Evolutionary conservation across 768 basidiomycete genomes (phyloP), one percentile per base, ranked within the genome.

Genomic region (Phlebiopsis gigantea): DNA sequence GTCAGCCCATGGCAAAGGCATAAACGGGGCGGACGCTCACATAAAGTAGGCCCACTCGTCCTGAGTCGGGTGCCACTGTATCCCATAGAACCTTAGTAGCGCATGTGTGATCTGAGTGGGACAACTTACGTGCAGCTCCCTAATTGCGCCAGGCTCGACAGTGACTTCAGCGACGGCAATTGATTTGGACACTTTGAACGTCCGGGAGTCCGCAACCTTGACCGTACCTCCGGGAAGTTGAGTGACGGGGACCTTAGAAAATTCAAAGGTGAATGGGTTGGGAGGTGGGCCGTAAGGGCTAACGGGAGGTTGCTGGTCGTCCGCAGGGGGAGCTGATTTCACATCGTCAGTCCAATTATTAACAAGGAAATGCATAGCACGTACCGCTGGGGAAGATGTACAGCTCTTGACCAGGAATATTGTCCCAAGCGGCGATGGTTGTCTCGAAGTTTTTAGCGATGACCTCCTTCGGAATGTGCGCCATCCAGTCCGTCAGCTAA

Each of bases 121-220:
- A 39, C 34, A n/a, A n/a, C n/a, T 39, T 17, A 39, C 34, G 67
- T 84, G 83, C 55, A 85, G 75, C 58, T 83, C 82, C 56, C 80
- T 71, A 63, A 82, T 79, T 51, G 75, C 81, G 43, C 81, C 81
- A 9, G 80, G 78, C 47, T 80, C 72, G 24, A 84, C 74, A 17
- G 75, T 79, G n/a, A 84, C 73, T 64, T 82, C 79, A 19, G 78
- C 81, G 3, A 76, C 81, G 6, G 79, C 72, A 44, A 81, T 80
- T 1, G 76, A 76, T 52, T 66, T 74, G 2, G 81, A 71, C 21
- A 77, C 67, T 43, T 72, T 71, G 71, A 84, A 84, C 5, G 72
- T 77, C 2, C 75, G 69, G 0, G 79, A 76, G 65, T 81, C 80
- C 8, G 77, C 77, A 42, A 79, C 70, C 63, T 79, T 81, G 44